phyloP scores from a whole-genome alignment of 495 filamentous ascomycete genomes.

The Talaromyces nanjingensis region DNA sequence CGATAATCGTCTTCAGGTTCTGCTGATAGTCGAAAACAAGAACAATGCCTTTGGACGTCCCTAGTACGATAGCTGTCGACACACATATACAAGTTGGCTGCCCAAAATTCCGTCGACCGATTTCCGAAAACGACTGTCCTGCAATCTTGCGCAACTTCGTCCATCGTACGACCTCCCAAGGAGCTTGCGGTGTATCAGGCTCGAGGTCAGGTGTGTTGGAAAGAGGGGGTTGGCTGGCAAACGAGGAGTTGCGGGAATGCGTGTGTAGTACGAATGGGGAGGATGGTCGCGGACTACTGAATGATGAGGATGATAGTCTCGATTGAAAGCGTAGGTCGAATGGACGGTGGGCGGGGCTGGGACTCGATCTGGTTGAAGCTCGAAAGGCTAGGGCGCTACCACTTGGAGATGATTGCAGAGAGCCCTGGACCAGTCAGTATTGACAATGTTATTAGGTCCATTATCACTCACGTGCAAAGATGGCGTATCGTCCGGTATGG shows the following conservation, averaged over 20 bases:
- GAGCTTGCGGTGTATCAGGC: conserved; percentile 57
- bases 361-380: conserved; percentile 44
- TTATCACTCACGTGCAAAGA: conserved; percentile 66
- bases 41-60: conserved; percentile 89
- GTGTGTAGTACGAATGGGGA: conserved; percentile 73
- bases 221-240: conserved; percentile 44
- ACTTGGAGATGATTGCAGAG: conserved; percentile 66
- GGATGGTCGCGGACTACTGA: conserved; percentile 54
- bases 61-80: conserved; percentile 82
- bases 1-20: conserved; percentile 86
- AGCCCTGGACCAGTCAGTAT: conserved; percentile 53
- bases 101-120: conserved; percentile 87
- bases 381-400: conserved; percentile 52
- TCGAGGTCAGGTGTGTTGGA: conserved; percentile 48
- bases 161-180: conserved; percentile 97
- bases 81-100: conserved; percentile 85
- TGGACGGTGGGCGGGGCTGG: conserved; percentile 77
- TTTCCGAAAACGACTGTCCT: conserved; percentile 87
- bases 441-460: conserved; percentile 10
- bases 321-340: conserved; percentile 94
- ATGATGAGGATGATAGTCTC: conserved; percentile 58
- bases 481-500: conserved; percentile 81
- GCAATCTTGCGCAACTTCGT: conserved; percentile 87
- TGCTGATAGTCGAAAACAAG: conserved; percentile 97
- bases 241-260: conserved; percentile 73